Percentiles rank a stretch among this genome's conserved stretches.
phyloP scores from a whole-genome alignment of 257 asterid genomes.

The Rauvolfia tetraphylla region DNA sequence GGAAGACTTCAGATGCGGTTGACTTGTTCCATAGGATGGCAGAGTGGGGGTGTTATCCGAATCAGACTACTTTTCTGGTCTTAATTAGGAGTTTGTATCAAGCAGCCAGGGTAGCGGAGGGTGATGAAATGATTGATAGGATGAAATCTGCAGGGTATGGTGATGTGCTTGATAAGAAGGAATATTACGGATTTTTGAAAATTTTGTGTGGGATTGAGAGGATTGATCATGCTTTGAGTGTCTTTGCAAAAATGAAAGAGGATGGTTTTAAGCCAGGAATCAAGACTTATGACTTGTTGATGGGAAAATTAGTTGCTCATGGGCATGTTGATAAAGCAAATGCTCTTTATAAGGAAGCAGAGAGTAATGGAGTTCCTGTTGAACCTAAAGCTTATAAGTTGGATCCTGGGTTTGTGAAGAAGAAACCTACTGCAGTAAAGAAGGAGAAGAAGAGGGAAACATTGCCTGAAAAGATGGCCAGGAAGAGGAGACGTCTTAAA shows the following conservation, averaged over 20 bases:
- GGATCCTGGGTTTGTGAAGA: conserved; percentile 71
- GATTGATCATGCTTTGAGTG: conserved; percentile 74
- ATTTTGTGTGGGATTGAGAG: conserved; percentile 90
- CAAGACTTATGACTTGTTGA: conserved; percentile 74
- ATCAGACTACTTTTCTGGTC: conserved; percentile 60
- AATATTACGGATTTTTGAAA: conserved; percentile 65
- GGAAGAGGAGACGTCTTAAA: conserved; percentile 73
- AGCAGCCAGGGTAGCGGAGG: conserved; percentile 85
- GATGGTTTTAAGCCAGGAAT: conserved; percentile 70
- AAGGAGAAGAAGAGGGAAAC: conserved; percentile 89
- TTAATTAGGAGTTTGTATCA: conserved; percentile 80
- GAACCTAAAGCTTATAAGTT: conserved; percentile 64
- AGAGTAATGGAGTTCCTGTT: conserved; percentile 51
- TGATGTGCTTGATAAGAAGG: conserved; percentile 59
- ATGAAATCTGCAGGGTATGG: conserved; percentile 89
- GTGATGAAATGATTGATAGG: conserved; percentile 92
- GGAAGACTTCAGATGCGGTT: conserved; percentile 69
- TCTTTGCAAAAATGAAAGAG: conserved; percentile 74
- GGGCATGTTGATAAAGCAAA: conserved; percentile 77
- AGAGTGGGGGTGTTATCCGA: conserved; percentile 73
- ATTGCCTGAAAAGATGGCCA: conserved; percentile 92
- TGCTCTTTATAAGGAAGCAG: conserved; percentile 76
- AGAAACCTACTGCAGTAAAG: conserved; percentile 53
- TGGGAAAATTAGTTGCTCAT: conserved; percentile 69
- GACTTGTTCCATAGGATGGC: conserved; percentile 59